Conservation (phyloP, 371 early-diverging fungal species). For the Syncephalis plumigaleata region DNA sequence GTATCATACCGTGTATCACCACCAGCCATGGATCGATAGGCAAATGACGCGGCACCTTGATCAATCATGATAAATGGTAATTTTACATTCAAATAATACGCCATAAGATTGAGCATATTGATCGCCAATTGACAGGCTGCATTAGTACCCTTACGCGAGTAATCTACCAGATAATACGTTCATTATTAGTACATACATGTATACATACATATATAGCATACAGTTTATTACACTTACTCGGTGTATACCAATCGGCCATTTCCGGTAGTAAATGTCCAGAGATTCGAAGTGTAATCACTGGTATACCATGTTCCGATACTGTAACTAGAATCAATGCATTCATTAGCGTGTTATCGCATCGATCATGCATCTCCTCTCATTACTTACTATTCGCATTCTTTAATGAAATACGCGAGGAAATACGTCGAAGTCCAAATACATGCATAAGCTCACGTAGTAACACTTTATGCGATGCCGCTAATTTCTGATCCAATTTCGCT, state of each 20-base stretch:
- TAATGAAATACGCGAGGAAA: too few species aligned
- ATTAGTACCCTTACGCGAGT: conserved; percentile 58
- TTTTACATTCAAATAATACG: conserved; percentile 56
- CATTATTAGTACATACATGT: too few species aligned
- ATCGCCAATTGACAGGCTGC: conserved; percentile 61
- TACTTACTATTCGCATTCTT: too few species aligned
- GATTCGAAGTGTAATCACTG: conserved; percentile 1
- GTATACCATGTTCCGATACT: conserved; percentile 16
- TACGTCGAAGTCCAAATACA: too few species aligned
- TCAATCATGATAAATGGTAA: conserved; percentile 47
- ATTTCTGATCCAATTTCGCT: too few species aligned
- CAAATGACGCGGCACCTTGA: conserved; percentile 30
- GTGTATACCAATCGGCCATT: conserved; percentile 7
- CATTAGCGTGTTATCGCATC: too few species aligned
- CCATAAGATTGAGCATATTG: conserved; percentile 58
- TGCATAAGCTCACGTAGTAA: too few species aligned
- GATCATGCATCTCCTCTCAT: too few species aligned
- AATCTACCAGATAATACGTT: conserved; percentile 18
- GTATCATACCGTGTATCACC: conserved; percentile 10
- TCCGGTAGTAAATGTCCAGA: conserved; percentile 9
- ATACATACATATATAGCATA: too few species aligned
- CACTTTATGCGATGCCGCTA: too few species aligned
- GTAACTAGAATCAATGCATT: background rate
- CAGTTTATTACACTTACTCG: conserved; percentile 6
- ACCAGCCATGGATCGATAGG: conserved; percentile 10